These are phyloP conservation scores for Plasmodium gonderi DNA, from an alignment of 169 alveolate genomes.

Conservation along the genomic window DNA sequence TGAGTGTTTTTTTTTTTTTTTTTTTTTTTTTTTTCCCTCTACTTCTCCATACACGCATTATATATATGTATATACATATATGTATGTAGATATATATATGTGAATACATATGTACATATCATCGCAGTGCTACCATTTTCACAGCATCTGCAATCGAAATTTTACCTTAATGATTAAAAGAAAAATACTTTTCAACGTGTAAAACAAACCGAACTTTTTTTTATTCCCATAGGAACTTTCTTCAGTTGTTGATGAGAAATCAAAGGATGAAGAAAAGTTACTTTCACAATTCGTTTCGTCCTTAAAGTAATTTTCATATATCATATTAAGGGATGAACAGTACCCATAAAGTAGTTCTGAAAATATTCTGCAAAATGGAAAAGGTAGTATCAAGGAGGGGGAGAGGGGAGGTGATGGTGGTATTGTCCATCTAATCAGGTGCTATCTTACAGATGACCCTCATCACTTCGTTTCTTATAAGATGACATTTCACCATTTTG, in stretches of 20 bases:
- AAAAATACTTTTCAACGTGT: constrained; percentile 26
- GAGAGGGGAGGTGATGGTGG: neutral
- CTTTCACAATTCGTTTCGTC: constrained; percentile 18
- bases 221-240: constrained; percentile 30
- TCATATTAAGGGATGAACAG: constrained; percentile 49
- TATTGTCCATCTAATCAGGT: too few species aligned
- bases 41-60: too few species aligned
- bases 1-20: too few species aligned
- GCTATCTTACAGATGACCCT: too few species aligned
- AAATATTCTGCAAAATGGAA: constrained; percentile 47
- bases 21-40: too few species aligned
- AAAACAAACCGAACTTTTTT: constrained; percentile 35
- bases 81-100: neutral
- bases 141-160: neutral
- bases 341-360: constrained; percentile 55
- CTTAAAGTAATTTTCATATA: constrained; percentile 37
- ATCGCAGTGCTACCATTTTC: neutral
- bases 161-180: constrained; percentile 32
- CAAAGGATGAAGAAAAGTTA: constrained; percentile 27
- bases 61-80: neutral
- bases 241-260: constrained; percentile 57
- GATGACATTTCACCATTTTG: too few species aligned
- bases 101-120: neutral
- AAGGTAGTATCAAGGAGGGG: too few species aligned
- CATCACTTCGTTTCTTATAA: too few species aligned